Conservation (phyloP, 805 yeast genomes). For the Priceomyces castillae region DNA sequence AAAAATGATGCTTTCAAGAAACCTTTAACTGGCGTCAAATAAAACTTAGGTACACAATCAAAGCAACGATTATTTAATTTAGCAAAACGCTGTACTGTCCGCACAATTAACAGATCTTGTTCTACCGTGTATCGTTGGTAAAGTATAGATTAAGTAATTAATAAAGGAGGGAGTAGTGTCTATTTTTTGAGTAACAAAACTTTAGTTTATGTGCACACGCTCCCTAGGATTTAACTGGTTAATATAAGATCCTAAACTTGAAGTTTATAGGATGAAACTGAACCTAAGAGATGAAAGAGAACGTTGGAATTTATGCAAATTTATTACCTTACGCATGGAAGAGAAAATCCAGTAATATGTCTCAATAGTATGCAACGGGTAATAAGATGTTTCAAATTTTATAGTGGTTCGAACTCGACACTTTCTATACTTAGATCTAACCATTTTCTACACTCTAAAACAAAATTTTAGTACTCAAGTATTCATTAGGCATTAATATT, state of each 20-base stretch:
- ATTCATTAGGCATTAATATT: not conserved
- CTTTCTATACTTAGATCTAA: too few relatives aligned
- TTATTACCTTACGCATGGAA: too few relatives aligned
- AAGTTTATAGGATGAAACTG: too few relatives aligned
- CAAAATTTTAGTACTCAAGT: too few relatives aligned
- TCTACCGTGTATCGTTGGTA: not conserved
- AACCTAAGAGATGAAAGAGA: too few relatives aligned
- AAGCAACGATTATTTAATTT: not conserved
- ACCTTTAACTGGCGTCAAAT: not conserved
- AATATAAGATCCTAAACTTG: too few relatives aligned
- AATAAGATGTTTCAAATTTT: too few relatives aligned
- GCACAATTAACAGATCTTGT: not conserved
- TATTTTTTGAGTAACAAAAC: not conserved
- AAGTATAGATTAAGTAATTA: not conserved
- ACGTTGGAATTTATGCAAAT: too few relatives aligned
- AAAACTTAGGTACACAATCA: not conserved
- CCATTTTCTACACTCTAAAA: too few relatives aligned
- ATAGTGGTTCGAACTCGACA: too few relatives aligned
- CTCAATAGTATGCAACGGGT: too few relatives aligned
- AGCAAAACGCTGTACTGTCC: not conserved
- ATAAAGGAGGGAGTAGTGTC: not conserved
- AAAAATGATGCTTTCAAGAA: not conserved
- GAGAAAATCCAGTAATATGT: too few relatives aligned
- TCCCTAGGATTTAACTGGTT: not conserved
- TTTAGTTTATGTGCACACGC: not conserved